phyloP scores from a whole-genome alignment of 352 stramenopile genomes.

The Phytophthora foliorum region DNA sequence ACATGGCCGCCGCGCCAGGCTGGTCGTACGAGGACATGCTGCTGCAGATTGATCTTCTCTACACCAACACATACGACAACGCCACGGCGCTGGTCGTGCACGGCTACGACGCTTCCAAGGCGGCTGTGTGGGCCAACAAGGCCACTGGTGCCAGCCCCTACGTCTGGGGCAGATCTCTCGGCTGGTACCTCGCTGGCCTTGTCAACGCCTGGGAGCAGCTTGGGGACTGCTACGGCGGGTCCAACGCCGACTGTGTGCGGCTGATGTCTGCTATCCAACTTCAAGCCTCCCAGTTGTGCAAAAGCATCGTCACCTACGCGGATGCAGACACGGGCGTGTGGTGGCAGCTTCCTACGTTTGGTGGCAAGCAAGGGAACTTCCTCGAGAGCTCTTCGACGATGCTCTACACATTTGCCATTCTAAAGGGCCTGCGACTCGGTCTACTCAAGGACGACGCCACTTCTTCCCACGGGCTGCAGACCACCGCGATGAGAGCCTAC shows the following conservation, averaged over 20 bases:
- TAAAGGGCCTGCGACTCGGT: constrained; percentile 38
- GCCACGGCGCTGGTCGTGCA: constrained; percentile 27
- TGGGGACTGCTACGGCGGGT: constrained; percentile 15
- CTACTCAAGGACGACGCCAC: constrained; percentile 28
- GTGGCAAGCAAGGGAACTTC: constrained; percentile 34
- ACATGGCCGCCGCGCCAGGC: constrained; percentile 34
- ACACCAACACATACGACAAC: constrained; percentile 34
- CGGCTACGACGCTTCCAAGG: constrained; percentile 39
- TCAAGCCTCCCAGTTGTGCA: constrained; percentile 29
- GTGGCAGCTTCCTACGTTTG: constrained; percentile 40
- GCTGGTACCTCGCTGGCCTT: constrained; percentile 38
- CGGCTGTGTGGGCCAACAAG: constrained; percentile 37
- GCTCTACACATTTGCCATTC: constrained; percentile 44
- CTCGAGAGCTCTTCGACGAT: constrained; percentile 45
- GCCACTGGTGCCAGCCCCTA: constrained; percentile 31
- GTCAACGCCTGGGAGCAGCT: constrained; percentile 38
- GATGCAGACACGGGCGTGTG: constrained; percentile 31
- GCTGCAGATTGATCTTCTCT: constrained; percentile 39
- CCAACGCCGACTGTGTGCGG: constrained; percentile 12
- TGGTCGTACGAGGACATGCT: constrained; percentile 42
- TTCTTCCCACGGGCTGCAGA: background rate
- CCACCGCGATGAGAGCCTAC: constrained; percentile 28
- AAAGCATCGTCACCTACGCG: constrained; percentile 26
- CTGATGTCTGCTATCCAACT: constrained; percentile 23
- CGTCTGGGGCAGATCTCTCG: constrained; percentile 37